Evolutionary conservation across 139 green algal genomes (phyloP), one percentile per base, ranked within the genome.

Genomic region (Yamagishiella unicocca): DNA sequence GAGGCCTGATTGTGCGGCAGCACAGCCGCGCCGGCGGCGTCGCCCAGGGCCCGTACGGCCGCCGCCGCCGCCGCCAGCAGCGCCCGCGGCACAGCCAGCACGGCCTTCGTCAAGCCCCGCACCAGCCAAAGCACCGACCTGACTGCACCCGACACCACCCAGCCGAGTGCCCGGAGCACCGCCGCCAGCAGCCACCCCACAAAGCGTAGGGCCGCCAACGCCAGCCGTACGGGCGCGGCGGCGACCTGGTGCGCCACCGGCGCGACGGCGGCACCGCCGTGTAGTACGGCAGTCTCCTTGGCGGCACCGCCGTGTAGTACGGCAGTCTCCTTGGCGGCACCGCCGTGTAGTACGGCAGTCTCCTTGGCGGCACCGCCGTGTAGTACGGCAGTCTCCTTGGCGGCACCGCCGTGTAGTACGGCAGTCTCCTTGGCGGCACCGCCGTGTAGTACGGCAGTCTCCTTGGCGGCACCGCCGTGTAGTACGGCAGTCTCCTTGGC

Each of bases 21-120:
- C 9, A 86, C 80, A 0, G 80, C 80, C 80, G 42, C 37, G 80
- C 64, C 62, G 45, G 80, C 80, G 61, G 80, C 80, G 31, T 77
- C 43, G n/a, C 80, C 80, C 43, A 86, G 62, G 37, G 10, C 58
- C 12, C 80, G 80, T 31, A 77, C 31, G 37, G 46, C 38, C 12
- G 40, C 7, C 42, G 29, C 62, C 21, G 66, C 37, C 42, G 61
- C 61, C 42, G 38, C 29, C 61, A 64, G 17, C n/a, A 85, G 4
- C 27, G 40, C 61, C 5, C 61, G 61, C 10, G 79, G 79, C 21
- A 75, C 43, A 0, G 61, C 61, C 14, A 76, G 61, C n/a, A 70
- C 27, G 4, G 19, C 40, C 9, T 12, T 4, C 38, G 38, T 22
- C 33, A 17, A 19, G 35, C 31, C 37, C 1, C 54, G 8, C n/a